Evolutionary conservation across 2,329 filamentous ascomycete species (phyloP).

Genomic region (Aspergillus costaricaensis): DNA sequence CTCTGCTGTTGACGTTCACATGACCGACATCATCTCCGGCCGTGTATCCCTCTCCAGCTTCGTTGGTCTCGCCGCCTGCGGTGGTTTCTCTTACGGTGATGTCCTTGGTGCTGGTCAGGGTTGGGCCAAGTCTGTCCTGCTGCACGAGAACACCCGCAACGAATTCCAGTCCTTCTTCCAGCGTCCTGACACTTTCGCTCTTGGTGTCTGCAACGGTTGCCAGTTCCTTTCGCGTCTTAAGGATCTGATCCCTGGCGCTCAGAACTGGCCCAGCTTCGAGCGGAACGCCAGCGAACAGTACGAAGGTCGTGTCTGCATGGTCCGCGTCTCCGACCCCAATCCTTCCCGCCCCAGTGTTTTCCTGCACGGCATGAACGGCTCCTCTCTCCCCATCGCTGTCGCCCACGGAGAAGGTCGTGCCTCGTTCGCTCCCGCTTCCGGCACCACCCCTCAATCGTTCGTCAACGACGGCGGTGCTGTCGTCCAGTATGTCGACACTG

Average conservation of each 20-base stretch:
- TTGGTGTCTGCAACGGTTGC: slow-evolving; percentile 97
- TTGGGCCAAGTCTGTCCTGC: slow-evolving; percentile 90
- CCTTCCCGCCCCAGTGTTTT: slow-evolving; percentile 70
- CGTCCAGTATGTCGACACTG: slow-evolving; percentile 84
- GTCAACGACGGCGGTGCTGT: slow-evolving; percentile 70
- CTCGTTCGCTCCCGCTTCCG: slow-evolving; percentile 60
- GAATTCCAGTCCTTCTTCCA: slow-evolving; percentile 86
- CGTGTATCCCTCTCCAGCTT: slow-evolving; percentile 80
- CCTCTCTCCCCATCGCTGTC: slow-evolving; percentile 78
- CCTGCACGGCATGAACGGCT: slow-evolving; percentile 83
- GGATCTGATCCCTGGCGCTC: slow-evolving; percentile 80
- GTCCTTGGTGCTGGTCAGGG: slow-evolving; percentile 93
- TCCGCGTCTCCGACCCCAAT: slow-evolving; percentile 68
- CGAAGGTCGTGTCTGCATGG: slow-evolving; percentile 85
- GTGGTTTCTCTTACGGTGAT: slow-evolving; percentile 93
- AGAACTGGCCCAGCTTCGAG: slow-evolving; percentile 82
- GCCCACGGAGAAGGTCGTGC: slow-evolving; percentile 92
- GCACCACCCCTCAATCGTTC: slow-evolving; percentile 51
- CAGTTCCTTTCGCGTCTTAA: slow-evolving; percentile 88
- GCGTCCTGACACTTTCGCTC: slow-evolving; percentile 82
- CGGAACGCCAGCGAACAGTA: slow-evolving; percentile 85
- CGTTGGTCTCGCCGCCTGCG: slow-evolving; percentile 87
- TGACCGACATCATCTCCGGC: slow-evolving; percentile 83
- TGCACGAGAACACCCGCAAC: slow-evolving; percentile 72
- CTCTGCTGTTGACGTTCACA: slow-evolving; percentile 89